Percentiles rank a stretch among this genome's conserved stretches.
phyloP scores from a whole-genome alignment of 2,329 filamentous ascomycete species.

The Colletotrichum eleusines region DNA sequence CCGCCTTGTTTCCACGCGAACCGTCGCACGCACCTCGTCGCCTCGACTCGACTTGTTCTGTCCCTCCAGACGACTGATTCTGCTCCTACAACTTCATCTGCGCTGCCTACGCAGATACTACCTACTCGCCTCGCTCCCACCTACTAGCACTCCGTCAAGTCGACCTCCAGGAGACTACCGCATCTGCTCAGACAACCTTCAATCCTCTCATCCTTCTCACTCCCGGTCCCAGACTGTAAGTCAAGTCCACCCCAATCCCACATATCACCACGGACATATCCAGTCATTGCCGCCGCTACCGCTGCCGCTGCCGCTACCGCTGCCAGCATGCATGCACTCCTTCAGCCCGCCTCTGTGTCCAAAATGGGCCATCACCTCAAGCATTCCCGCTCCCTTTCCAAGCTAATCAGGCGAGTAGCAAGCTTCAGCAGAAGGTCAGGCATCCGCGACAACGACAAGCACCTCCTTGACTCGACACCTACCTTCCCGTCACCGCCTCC shows the following conservation, averaged over 20 bases:
- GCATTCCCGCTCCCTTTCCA: conserved; percentile 38
- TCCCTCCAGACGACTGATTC: neutral
- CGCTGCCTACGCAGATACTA: neutral
- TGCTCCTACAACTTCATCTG: conserved; percentile 8
- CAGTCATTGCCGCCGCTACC: conserved; percentile 18
- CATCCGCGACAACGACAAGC: conserved; percentile 29
- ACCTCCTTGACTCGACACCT: neutral
- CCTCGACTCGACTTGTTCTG: neutral
- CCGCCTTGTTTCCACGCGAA: conserved; percentile 32
- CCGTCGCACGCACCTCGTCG: conserved; percentile 32
- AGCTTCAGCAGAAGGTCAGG: conserved; percentile 32
- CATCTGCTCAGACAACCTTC: conserved; percentile 34
- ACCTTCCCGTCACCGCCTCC: neutral
- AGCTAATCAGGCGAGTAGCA: conserved; percentile 36
- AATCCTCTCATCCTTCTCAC: conserved; percentile 6
- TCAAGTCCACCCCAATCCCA: neutral
- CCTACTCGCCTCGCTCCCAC: neutral
- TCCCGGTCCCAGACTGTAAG: conserved; percentile 27
- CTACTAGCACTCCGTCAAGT: neutral
- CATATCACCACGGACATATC: conserved; percentile 17
- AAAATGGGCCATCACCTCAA: conserved; percentile 31
- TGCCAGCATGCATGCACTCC: conserved; percentile 13
- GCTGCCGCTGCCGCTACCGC: neutral
- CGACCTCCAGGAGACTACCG: neutral
- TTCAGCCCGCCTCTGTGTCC: neutral